Percentiles rank a stretch among this genome's conserved stretches.
These are phyloP conservation scores for Cryomyces minteri DNA, from an alignment of 495 filamentous ascomycete genomes.

Conservation along the genomic window DNA sequence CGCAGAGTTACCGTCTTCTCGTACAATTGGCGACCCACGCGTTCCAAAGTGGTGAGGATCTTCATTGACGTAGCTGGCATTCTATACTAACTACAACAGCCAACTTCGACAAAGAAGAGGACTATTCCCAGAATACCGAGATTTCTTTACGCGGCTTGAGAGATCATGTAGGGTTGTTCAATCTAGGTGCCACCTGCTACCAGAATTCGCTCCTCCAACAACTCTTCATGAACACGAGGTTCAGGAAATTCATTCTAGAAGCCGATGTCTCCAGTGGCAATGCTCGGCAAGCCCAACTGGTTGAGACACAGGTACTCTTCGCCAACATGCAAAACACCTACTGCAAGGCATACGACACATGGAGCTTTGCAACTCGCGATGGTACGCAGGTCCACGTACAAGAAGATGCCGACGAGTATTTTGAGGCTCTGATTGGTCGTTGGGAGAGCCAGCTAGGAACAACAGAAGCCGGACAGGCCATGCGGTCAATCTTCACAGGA, in stretches of 20 bases:
- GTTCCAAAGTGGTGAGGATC: too few relatives aligned
- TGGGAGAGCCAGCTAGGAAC: constrained; percentile 70
- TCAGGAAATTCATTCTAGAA: constrained; percentile 68
- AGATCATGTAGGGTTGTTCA: constrained; percentile 68
- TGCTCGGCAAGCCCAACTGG: constrained; percentile 46
- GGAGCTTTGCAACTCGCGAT: constrained; percentile 52
- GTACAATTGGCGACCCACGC: too few relatives aligned
- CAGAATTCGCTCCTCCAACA: constrained; percentile 91
- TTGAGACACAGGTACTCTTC: constrained; percentile 66
- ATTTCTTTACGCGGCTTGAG: too few relatives aligned
- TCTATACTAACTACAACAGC: too few relatives aligned
- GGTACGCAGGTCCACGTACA: constrained; percentile 77
- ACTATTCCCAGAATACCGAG: too few relatives aligned
- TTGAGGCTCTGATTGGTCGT: constrained; percentile 78
- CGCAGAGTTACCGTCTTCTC: too few relatives aligned
- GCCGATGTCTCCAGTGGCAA: constrained; percentile 34
- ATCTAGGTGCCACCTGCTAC: constrained; percentile 94
- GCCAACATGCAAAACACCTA: constrained; percentile 68
- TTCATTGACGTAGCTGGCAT: too few relatives aligned
- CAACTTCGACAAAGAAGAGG: too few relatives aligned
- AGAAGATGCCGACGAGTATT: constrained; percentile 98
- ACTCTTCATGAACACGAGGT: constrained; percentile 88
- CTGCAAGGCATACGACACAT: constrained; percentile 51
- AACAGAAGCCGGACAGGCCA: constrained; percentile 46
- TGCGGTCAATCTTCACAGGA: constrained; percentile 78